phyloP scores from a whole-genome alignment of 768 basidiomycete species.

The Tylopilus sp. region DNA sequence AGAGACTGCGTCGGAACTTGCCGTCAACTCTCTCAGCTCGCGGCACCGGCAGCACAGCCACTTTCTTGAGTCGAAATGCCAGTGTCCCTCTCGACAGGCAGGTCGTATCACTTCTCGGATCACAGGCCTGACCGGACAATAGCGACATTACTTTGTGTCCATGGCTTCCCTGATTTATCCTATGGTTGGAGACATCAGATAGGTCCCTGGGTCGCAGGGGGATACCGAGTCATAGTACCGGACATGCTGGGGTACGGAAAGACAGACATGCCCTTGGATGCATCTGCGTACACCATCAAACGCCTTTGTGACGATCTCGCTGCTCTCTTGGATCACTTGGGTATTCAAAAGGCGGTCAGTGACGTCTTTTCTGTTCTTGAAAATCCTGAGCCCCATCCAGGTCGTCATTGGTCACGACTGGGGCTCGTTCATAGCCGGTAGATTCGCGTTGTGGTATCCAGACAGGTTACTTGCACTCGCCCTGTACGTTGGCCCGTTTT shows the following conservation, averaged over 20 bases:
- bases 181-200: slow-evolving; percentile 79
- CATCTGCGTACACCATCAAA: slow-evolving; percentile 57
- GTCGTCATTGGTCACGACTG: slow-evolving; percentile 80
- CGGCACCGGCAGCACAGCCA: slow-evolving; percentile 21
- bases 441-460: slow-evolving; percentile 75
- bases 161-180: slow-evolving; percentile 76
- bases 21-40: slow-evolving; percentile 19
- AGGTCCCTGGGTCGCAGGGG: slow-evolving; percentile 58
- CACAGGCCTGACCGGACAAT: slow-evolving; percentile 28
- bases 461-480: slow-evolving; percentile 54
- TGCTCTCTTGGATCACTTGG: slow-evolving; percentile 59
- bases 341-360: slow-evolving; percentile 52
- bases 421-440: slow-evolving; percentile 61
- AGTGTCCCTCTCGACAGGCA: slow-evolving; percentile 53
- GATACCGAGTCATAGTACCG: slow-evolving; percentile 58
- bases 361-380: neutral
- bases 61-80: slow-evolving; percentile 15
- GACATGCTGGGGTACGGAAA: slow-evolving; percentile 58
- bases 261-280: slow-evolving; percentile 56
- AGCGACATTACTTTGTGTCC: slow-evolving; percentile 63
- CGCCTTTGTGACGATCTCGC: slow-evolving; percentile 59
- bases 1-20: slow-evolving; percentile 25
- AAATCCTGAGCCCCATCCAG: slow-evolving; percentile 26
- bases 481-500: slow-evolving; percentile 42
- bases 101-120: slow-evolving; percentile 70